Conservation (phyloP, 2,329 filamentous ascomycete species). For the Helotiales sp. region DNA sequence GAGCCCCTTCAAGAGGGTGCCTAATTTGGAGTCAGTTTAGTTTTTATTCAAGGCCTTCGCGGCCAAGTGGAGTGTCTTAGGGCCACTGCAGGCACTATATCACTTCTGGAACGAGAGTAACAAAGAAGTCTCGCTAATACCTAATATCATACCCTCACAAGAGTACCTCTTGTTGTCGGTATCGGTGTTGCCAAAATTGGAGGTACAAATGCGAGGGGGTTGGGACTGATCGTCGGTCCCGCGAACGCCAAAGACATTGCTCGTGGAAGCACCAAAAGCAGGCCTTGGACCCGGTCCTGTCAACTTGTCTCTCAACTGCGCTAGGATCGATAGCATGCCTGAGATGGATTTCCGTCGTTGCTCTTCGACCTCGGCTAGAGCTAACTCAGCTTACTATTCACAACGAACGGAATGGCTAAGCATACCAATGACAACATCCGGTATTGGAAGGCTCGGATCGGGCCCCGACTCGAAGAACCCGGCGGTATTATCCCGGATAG, state of each 20-base stretch:
- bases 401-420: neutral
- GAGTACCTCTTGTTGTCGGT: neutral
- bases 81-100: too few species aligned
- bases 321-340: neutral
- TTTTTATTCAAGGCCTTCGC: too few species aligned
- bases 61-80: too few species aligned
- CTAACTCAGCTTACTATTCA: neutral
- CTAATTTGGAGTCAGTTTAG: too few species aligned
- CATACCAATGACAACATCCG: neutral
- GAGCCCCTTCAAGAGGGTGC: neutral
- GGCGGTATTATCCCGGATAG: too few species aligned
- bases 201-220: neutral
- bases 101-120: too few species aligned
- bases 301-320: neutral
- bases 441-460: neutral
- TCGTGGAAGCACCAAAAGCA: neutral
- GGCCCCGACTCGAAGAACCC: neutral
- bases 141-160: slow-evolving; percentile 1
- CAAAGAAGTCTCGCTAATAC: too few species aligned
- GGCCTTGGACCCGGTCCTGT: neutral
- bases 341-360: neutral
- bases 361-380: neutral
- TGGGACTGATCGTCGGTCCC: neutral
- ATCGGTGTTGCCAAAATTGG: neutral
- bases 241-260: too few species aligned